Base-by-base conservation (phyloP, 2,329 filamentous ascomycete genomes). In the Aureobasidium melanogenum region DNA sequence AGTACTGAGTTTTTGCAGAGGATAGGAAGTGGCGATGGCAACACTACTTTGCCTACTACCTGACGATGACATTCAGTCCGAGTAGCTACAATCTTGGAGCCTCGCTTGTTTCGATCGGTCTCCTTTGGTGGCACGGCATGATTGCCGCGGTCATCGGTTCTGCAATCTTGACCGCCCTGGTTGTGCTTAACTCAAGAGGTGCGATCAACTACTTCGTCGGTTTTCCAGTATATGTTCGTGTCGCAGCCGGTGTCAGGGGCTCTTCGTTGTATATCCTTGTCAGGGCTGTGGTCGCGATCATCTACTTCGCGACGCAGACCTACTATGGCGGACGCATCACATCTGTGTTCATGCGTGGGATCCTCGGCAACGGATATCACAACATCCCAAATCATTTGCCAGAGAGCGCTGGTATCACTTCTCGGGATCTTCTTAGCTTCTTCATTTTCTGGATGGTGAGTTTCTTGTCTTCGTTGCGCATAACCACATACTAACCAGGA, bases 371-470 rank as follows among this genome's bases (percentile, higher is more conserved):
- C 12, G 39, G 39, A n/a, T 57, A 57, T 22, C 22, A 57, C 39
- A 46, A 57, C 17, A 57, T 57, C 26, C 54, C 54, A 17, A 57
- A 57, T 28, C 54, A 57, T 34, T 8, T 57, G 10, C 54, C 54
- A 3, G 38, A 8, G 7, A 44, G 39, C 19, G 39, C 38, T 34
- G 39, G 54, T 34, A 57, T 57, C n/a, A 57, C 54, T 14, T 57
- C 54, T 44, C 54, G 54, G 4, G 41, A 46, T 17, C 54, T 57
- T 2, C 39, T 57, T 3, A 44, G 54, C 39, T 57, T 57, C 15
- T 57, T 57, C 30, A 44, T 57, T 9, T 46, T 57, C 28, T 57
- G 54, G 54, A 44, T 44, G 38, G 47, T 51, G 24, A 51, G 47
- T 24, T 2, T 26, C 47, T n/a, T n/a, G 17, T 3, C 30, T 17